Conservation (phyloP, 441 rosid genomes). For the Gossypium gossypioides region DNA sequence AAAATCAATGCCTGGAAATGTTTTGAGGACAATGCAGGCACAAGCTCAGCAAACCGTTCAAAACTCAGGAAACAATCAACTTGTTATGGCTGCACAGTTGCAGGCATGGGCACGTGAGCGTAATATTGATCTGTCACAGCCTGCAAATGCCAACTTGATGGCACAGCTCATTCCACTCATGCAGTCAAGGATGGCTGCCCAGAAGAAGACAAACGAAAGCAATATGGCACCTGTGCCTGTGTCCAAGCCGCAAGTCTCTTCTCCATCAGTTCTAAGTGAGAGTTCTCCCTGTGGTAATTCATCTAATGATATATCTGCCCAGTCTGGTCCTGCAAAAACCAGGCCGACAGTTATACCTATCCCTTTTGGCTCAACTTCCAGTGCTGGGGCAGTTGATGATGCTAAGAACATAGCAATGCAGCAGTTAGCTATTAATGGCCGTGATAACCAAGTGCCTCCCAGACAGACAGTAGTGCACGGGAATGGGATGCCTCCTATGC, state of each 20-base stretch:
- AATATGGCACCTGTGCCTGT: slow-evolving; percentile 37
- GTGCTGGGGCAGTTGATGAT: slow-evolving; percentile 39
- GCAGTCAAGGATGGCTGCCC: slow-evolving; percentile 83
- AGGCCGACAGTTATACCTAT: slow-evolving; percentile 43
- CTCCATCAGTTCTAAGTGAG: slow-evolving; percentile 61
- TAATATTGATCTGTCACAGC: slow-evolving; percentile 82
- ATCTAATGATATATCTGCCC: slow-evolving; percentile 73
- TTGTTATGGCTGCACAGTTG: slow-evolving; percentile 68
- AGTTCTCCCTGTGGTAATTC: slow-evolving; percentile 77
- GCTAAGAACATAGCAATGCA: slow-evolving; percentile 41
- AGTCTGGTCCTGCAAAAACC: slow-evolving; percentile 65
- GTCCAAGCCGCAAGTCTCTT: slow-evolving; percentile 65
- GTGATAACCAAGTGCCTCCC: slow-evolving; percentile 60
- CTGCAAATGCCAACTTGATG: slow-evolving; percentile 81
- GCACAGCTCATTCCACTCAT: slow-evolving; percentile 67
- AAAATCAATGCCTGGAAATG: slow-evolving; percentile 50
- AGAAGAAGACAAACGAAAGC: slow-evolving; percentile 66
- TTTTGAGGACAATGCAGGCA: slow-evolving; percentile 63
- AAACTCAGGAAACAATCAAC: slow-evolving; percentile 61
- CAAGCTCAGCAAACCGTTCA: slow-evolving; percentile 52
- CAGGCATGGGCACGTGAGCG: slow-evolving; percentile 90
- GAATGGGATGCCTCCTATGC: slow-evolving; percentile 69
- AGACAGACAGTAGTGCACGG: slow-evolving; percentile 47
- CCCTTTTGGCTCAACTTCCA: slow-evolving; percentile 48
- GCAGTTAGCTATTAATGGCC: slow-evolving; percentile 52